Evolutionary conservation across 176 grass and related monocot genomes (phyloP).

Genomic region (Pharus latifolius): DNA sequence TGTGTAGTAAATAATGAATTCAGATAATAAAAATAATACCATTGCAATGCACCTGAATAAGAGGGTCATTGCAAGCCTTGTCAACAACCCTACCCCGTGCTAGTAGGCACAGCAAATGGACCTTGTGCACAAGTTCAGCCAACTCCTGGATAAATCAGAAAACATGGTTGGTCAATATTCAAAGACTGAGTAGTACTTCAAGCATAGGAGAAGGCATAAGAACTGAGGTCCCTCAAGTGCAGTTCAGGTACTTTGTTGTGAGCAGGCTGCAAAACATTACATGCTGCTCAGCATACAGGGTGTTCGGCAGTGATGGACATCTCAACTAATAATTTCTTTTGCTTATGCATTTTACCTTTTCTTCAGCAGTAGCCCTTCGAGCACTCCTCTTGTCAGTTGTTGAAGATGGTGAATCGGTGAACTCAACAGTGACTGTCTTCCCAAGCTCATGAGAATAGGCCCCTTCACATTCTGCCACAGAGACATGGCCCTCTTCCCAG

Average conservation of each 20-base stretch:
- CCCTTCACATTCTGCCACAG: conserved; percentile 18
- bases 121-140: conserved; percentile 80
- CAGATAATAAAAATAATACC: neutral
- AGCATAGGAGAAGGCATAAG: neutral
- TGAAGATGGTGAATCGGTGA: conserved; percentile 53
- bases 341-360: conserved; percentile 44
- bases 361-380: conserved; percentile 56
- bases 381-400: conserved; percentile 44
- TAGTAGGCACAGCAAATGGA: conserved; percentile 87
- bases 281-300: neutral
- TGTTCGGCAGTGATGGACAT: neutral
- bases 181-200: neutral
- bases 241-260: neutral
- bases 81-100: conserved; percentile 83
- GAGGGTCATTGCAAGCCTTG: conserved; percentile 74
- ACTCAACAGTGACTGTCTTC: conserved; percentile 68
- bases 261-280: neutral
- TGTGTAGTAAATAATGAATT: neutral
- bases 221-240: neutral
- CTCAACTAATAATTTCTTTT: neutral
- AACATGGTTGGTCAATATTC: neutral
- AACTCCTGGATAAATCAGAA: conserved; percentile 53
- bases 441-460: conserved; percentile 45
- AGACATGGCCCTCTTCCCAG: conserved; percentile 85
- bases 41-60: conserved; percentile 69